Base-by-base conservation (phyloP, 176 grass and related monocot species). In the Avena sativa region DNA sequence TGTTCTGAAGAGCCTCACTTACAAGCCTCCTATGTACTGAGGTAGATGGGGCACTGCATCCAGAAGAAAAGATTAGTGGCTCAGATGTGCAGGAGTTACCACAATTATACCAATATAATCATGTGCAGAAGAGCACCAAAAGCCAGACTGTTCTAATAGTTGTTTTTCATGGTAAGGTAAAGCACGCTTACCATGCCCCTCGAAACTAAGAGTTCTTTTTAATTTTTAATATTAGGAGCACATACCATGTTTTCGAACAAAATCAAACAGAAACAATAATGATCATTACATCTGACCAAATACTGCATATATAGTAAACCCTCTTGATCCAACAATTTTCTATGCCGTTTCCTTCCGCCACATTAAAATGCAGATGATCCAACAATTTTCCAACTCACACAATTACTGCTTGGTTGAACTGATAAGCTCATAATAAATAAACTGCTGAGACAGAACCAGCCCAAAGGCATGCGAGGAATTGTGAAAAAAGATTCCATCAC, bases 181-280 rank as follows among this genome's bases (percentile, higher is more conserved):
- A 88, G 14, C 21, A 51, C 28, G 78, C 78, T 85, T 63, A 88
- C 71, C 86, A 73, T 73, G 56, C 46, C 30, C 71, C 21, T 78
- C 38, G 34, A 57, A 80, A 87, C 62, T 46, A 83, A 79, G 16
- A 43, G 56, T 65, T 49, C 3, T 91, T 12, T 59, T 67, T 49
- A 51, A 82, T 15, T 38, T 73, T 65, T 38, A n/a, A 63, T 7
- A 79, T 88, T 47, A 79, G 64, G 64, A 78, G 25, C 40, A 91
- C 78, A 91, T 89, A 91, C 83, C 90, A 88, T 88, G 55, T 20
- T 79, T 83, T 62, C 6, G n/a, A 88, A 86, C 60, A 88, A 85
- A 87, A 34, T 44, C 66, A 87, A 91, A 82, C 63, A 89, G 59
- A 72, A 78, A 72, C 12, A 46, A 78, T 64, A 88, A 78, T 82